Percentiles rank a stretch among this genome's conserved stretches.
phyloP scores from a whole-genome alignment of 495 filamentous ascomycete genomes.

The Pyrenula aspistea region DNA sequence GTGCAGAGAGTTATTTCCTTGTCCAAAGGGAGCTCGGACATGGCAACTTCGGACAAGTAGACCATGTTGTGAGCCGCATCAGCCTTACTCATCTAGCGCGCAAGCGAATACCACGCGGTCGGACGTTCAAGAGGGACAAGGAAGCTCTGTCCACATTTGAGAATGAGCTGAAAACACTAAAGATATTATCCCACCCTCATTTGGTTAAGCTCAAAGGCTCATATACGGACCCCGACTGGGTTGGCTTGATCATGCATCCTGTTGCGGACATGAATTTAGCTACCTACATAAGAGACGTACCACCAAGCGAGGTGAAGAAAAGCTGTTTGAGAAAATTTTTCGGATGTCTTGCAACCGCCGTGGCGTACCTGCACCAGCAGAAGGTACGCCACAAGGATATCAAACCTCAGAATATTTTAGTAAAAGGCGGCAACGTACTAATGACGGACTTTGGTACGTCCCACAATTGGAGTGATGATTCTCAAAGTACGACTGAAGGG shows the following conservation, averaged over 20 bases:
- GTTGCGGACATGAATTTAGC: constrained; percentile 20
- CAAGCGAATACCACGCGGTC: constrained; percentile 3
- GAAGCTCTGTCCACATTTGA: background rate
- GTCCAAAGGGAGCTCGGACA: background rate
- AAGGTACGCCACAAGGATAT: constrained; percentile 27
- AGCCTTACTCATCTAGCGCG: constrained; percentile 8
- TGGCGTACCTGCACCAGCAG: constrained; percentile 23
- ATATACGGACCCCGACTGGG: constrained; percentile 18
- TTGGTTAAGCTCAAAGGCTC: constrained; percentile 5
- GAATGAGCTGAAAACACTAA: constrained; percentile 9
- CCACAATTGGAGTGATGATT: constrained; percentile 14
- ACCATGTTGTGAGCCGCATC: constrained; percentile 3
- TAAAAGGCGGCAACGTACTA: constrained; percentile 17
- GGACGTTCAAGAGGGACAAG: constrained; percentile 3
- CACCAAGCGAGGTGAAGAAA: background rate
- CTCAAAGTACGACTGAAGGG: constrained; percentile 11
- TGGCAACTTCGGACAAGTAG: constrained; percentile 1
- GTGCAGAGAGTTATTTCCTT: background rate
- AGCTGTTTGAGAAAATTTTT: constrained; percentile 20
- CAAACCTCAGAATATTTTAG: constrained; percentile 30
- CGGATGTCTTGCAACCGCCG: constrained; percentile 22
- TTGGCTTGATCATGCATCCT: constrained; percentile 19
- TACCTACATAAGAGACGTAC: constrained; percentile 3
- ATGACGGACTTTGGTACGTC: constrained; percentile 31
- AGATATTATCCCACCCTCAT: constrained; percentile 7